Evolutionary conservation across 2,329 filamentous ascomycete species (phyloP).

Genomic region (Fusarium bulbicola): DNA sequence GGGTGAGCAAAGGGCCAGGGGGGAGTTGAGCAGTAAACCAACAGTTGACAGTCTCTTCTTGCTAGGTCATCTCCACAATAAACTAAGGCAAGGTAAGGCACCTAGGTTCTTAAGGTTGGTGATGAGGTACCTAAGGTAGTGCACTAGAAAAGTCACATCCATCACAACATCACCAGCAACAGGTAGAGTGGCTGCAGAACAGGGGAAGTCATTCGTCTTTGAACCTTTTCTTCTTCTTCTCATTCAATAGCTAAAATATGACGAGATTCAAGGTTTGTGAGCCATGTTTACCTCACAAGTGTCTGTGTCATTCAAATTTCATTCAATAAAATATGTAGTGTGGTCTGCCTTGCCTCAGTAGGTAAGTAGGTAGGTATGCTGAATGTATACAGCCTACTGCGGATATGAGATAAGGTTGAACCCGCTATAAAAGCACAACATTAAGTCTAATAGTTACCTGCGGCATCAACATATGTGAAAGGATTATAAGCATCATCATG

Average conservation of each 20-base stretch:
- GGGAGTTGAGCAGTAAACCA: constrained; percentile 28
- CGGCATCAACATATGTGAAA: not conserved
- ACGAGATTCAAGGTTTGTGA: not conserved
- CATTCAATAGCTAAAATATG: not conserved
- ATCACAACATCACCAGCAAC: not conserved
- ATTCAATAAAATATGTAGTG: not conserved
- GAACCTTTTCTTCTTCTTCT: not conserved
- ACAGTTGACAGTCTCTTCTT: constrained; percentile 20
- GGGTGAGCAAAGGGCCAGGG: constrained; percentile 8
- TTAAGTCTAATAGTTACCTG: not conserved
- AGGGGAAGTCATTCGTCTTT: constrained; percentile 1
- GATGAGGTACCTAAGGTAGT: not conserved
- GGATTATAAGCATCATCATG: not conserved
- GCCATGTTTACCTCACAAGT: not conserved
- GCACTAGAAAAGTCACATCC: not conserved
- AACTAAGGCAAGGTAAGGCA: not conserved
- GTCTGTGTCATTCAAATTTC: not conserved
- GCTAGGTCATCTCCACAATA: constrained; percentile 26
- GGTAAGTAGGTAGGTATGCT: not conserved
- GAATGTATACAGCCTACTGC: not conserved
- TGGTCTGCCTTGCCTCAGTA: not conserved
- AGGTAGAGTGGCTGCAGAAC: constrained; percentile 43
- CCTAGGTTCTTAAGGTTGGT: not conserved
- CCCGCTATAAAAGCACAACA: constrained; percentile 16
- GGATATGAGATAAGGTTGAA: constrained; percentile 25